phyloP scores from a whole-genome alignment of 129 eudicot genomes.

The Heracleum sosnowskyi region DNA sequence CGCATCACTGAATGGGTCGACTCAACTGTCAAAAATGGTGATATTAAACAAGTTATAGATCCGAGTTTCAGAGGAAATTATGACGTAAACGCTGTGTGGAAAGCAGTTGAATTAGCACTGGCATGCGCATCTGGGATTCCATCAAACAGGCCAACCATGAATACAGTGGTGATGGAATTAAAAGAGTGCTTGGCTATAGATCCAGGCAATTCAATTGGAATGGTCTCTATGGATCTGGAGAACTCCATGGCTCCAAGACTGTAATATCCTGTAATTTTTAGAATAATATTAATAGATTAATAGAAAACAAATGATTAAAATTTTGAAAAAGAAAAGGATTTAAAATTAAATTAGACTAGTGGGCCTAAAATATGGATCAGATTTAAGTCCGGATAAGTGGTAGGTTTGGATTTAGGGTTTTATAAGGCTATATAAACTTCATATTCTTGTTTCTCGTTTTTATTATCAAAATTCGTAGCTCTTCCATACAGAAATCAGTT shows the following conservation, averaged over 20 bases:
- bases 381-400: too few relatives aligned
- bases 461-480: too few relatives aligned
- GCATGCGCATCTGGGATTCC: slow-evolving; percentile 14
- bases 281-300: too few relatives aligned
- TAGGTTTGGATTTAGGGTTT: too few relatives aligned
- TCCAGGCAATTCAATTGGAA: not conserved
- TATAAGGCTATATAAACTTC: too few relatives aligned
- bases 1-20: slow-evolving; percentile 10
- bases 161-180: slow-evolving; percentile 14
- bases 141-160: slow-evolving; percentile 22
- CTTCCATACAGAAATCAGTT: too few relatives aligned
- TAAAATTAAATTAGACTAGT: too few relatives aligned
- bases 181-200: slow-evolving; percentile 18
- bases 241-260: not conserved
- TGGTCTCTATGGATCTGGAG: not conserved
- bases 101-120: slow-evolving; percentile 26
- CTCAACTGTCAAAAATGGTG: not conserved
- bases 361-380: too few relatives aligned
- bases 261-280: too few relatives aligned
- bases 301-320: too few relatives aligned
- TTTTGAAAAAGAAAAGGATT: too few relatives aligned
- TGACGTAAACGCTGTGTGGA: slow-evolving; percentile 5
- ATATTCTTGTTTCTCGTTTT: too few relatives aligned
- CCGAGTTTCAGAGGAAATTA: slow-evolving; percentile 9
- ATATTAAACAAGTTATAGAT: slow-evolving; percentile 3